Percentiles rank a stretch among this genome's conserved stretches.
Conservation (phyloP, 306 rosid genomes). For the Cicer pinnatifidum region DNA sequence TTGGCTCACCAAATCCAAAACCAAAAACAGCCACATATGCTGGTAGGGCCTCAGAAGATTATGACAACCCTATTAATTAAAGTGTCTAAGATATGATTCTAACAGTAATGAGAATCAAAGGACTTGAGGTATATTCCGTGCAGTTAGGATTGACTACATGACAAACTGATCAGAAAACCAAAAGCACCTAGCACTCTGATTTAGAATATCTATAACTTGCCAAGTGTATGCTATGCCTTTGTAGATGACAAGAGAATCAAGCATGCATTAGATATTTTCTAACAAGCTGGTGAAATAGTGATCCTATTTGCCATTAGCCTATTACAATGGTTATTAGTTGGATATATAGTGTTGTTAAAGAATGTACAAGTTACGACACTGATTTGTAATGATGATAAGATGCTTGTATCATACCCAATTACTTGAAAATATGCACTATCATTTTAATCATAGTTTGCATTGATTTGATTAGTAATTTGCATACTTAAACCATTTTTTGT, state of each 20-base stretch:
- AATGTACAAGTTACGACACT: not conserved
- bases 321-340: not conserved
- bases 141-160: constrained; percentile 32
- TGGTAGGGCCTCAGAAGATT: constrained; percentile 46
- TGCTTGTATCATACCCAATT: not conserved
- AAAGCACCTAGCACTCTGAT: constrained; percentile 34
- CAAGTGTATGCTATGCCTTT: constrained; percentile 17
- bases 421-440: not conserved
- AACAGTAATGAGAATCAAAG: constrained; percentile 34
- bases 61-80: constrained; percentile 39
- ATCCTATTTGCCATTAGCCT: not conserved
- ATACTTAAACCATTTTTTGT: not conserved
- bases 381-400: constrained; percentile 3
- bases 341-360: not conserved
- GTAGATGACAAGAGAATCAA: constrained; percentile 32
- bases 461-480: constrained; percentile 19
- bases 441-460: constrained; percentile 18
- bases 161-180: constrained; percentile 44
- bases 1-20: not conserved
- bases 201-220: constrained; percentile 31
- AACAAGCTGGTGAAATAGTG: constrained; percentile 31
- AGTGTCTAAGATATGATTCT: constrained; percentile 34
- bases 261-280: constrained; percentile 25
- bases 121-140: constrained; percentile 40
- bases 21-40: constrained; percentile 33